Evolutionary conservation across 2,329 filamentous ascomycete species (phyloP).

Genomic region (Lecanosticta acicola): DNA sequence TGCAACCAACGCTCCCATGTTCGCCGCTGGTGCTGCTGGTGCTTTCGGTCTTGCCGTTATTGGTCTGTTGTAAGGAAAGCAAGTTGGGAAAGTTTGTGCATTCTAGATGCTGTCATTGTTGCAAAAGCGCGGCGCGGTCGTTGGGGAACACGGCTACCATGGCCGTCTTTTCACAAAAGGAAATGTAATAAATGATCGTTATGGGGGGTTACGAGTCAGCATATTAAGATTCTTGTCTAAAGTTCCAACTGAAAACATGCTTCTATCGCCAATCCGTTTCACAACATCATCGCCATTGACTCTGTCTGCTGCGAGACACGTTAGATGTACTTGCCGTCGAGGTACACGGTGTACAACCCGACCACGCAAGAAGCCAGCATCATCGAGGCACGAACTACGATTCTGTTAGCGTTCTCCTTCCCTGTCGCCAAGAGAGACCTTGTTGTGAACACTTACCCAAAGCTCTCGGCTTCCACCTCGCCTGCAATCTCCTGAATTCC

Average conservation of each 20-base stretch:
- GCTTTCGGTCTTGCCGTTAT: constrained; percentile 9
- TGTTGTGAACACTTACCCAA: constrained; percentile 24
- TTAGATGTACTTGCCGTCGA: constrained; percentile 13
- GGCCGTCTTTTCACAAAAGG: too few relatives aligned
- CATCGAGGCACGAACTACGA: constrained; percentile 22
- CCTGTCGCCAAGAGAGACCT: too few relatives aligned
- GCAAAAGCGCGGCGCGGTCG: neutral
- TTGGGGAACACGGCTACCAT: too few relatives aligned
- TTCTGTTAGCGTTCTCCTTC: too few relatives aligned
- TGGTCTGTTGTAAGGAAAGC: constrained; percentile 1
- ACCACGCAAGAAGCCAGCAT: constrained; percentile 18
- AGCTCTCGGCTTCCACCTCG: constrained; percentile 26
- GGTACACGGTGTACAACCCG: constrained; percentile 11
- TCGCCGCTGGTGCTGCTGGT: constrained; percentile 18
- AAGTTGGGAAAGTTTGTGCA: neutral
- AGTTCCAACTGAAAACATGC: too few relatives aligned
- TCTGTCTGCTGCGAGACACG: too few relatives aligned
- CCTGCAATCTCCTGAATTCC: constrained; percentile 26
- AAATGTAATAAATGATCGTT: too few relatives aligned
- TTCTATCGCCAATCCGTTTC: too few relatives aligned
- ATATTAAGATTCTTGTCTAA: too few relatives aligned
- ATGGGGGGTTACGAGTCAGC: too few relatives aligned
- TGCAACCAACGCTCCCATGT: constrained; percentile 14
- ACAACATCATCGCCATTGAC: too few relatives aligned
- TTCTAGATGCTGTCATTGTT: neutral